These are phyloP conservation scores for Micractinium conductrix DNA, from an alignment of 139 green algal genomes.

Conservation along the genomic window DNA sequence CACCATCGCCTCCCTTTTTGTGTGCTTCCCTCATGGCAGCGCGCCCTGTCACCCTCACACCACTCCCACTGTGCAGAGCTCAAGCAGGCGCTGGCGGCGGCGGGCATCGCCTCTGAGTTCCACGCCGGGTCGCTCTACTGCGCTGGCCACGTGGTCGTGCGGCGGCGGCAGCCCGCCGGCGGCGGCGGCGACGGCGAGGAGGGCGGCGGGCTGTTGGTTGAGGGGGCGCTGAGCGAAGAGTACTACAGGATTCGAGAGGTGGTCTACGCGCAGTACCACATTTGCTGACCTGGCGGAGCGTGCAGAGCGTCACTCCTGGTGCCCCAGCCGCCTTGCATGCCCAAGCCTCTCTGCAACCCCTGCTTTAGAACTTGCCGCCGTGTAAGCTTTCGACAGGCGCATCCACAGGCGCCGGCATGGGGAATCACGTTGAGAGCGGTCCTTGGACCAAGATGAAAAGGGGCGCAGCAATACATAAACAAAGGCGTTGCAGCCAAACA, in stretches of 20 bases:
- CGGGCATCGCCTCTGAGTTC: constrained; percentile 66
- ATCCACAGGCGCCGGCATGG: no score
- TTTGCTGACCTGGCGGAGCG: constrained; percentile 66
- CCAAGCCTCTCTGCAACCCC: no score
- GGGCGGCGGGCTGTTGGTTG: constrained; percentile 59
- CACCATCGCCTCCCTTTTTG: not conserved
- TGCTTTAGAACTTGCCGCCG: no score
- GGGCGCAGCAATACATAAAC: no score
- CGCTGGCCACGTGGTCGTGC: constrained; percentile 52
- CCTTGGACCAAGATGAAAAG: no score
- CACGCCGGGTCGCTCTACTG: constrained; percentile 57
- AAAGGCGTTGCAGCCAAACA: no score
- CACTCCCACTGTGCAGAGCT: constrained; percentile 38
- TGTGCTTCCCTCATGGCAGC: not conserved
- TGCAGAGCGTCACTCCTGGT: no score
- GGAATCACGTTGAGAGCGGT: no score
- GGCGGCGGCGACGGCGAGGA: constrained; percentile 23
- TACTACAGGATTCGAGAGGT: constrained; percentile 72
- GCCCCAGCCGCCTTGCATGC: no score
- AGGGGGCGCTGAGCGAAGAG: constrained; percentile 64
- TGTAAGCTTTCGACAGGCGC: no score
- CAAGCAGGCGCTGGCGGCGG: constrained; percentile 60
- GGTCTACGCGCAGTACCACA: constrained; percentile 78
- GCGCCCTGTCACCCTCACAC: not conserved
- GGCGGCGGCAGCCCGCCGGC: constrained; percentile 36